Conservation (phyloP, 2,329 filamentous ascomycete genomes). For the Alternaria hordeiaustralica region DNA sequence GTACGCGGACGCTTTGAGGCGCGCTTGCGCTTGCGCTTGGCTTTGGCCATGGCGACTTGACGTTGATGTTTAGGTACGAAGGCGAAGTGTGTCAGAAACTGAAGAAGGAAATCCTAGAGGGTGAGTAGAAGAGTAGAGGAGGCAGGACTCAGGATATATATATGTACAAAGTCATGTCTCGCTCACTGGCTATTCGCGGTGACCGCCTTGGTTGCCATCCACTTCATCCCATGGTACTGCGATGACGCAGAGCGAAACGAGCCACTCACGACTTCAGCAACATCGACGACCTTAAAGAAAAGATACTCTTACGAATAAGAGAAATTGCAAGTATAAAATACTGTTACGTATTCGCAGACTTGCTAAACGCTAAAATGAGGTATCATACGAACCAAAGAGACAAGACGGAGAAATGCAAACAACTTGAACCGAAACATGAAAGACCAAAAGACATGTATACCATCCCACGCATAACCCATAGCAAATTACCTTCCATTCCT, state of each 20-base stretch:
- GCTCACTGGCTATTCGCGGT: too few species aligned
- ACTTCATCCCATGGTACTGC: too few species aligned
- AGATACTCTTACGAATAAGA: too few species aligned
- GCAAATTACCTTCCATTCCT: not conserved
- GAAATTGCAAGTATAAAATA: too few species aligned
- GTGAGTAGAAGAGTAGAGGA: not conserved
- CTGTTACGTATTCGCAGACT: not conserved
- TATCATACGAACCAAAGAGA: not conserved
- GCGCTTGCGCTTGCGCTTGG: not conserved
- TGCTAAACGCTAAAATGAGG: not conserved
- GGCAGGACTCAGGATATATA: too few species aligned
- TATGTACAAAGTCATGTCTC: too few species aligned
- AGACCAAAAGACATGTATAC: not conserved
- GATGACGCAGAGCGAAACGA: too few species aligned
- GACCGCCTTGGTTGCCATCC: too few species aligned
- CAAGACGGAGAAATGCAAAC: not conserved
- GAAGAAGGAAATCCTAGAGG: accelerated
- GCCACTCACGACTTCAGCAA: too few species aligned
- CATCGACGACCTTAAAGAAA: too few species aligned
- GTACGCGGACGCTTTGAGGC: too few species aligned
- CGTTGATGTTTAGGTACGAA: not conserved
- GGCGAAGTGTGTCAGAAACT: too few species aligned
- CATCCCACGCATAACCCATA: not conserved
- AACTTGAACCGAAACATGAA: not conserved
- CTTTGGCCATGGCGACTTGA: not conserved